A percentile compares a stretch with the other conserved stretches of the same genome.
Conservation (phyloP, 1,284 basidiomycete genomes). For the Ustilago hordei region DNA sequence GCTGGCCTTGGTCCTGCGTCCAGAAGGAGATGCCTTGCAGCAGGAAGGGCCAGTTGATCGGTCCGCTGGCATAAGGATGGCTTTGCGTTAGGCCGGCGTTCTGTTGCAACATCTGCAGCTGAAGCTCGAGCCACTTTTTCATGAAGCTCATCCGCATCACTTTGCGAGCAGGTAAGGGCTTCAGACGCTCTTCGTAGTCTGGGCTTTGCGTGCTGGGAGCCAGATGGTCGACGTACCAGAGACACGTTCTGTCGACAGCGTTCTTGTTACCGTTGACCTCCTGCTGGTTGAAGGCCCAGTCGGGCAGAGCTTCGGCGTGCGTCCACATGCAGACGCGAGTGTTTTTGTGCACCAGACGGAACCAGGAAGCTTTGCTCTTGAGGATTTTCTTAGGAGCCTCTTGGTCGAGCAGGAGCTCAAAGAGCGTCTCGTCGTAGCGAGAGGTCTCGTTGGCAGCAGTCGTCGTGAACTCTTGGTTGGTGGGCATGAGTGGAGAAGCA, state of each 20-base stretch:
- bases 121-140: conserved; percentile 92
- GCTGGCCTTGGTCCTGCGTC: conserved; percentile 82
- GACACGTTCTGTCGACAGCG: conserved; percentile 80
- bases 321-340: conserved; percentile 97
- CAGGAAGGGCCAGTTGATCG: conserved; percentile 98
- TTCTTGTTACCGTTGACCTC: conserved; percentile 99
- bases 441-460: conserved; percentile 73
- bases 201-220: conserved; percentile 72
- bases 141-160: conserved; percentile 89
- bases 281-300: conserved; percentile 96
- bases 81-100: conserved; percentile 93
- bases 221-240: conserved; percentile 90
- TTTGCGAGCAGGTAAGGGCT: conserved; percentile 73
- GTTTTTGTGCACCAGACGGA: conserved; percentile 78
- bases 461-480: conserved; percentile 92
- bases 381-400: conserved; percentile 29
- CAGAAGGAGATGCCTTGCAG: conserved; percentile 97
- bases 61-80: conserved; percentile 93
- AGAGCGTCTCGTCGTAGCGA: conserved; percentile 70
- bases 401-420: conserved; percentile 59
- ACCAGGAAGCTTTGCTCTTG: conserved; percentile 57
- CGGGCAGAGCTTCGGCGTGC: conserved; percentile 82
- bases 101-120: conserved; percentile 95
- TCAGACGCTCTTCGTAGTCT: conserved; percentile 54
- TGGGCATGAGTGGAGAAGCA: conserved; percentile 94